phyloP scores from a whole-genome alignment of 2,329 filamentous ascomycete species.

The Rhynchosporium graminicola region DNA sequence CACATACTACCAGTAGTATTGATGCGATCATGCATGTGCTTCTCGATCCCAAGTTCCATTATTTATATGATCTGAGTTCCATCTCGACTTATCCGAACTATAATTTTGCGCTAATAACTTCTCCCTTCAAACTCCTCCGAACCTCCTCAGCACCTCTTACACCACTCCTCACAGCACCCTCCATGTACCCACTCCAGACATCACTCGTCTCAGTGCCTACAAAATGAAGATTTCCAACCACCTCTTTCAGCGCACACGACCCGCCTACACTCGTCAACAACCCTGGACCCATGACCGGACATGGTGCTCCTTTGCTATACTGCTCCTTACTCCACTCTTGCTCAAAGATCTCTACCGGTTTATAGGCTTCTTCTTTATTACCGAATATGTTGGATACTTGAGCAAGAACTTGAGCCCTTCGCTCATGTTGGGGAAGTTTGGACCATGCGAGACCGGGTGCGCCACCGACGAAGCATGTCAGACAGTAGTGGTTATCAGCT shows the following conservation, averaged over 20 bases:
- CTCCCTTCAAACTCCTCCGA: constrained; percentile 15
- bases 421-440: constrained; percentile 19
- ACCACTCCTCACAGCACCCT: constrained; percentile 50
- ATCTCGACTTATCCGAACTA: neutral
- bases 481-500: constrained; percentile 39
- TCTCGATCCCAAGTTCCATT: too few species aligned
- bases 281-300: constrained; percentile 41
- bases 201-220: constrained; percentile 51
- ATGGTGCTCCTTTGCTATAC: constrained; percentile 42
- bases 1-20: too few species aligned
- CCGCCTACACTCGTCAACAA: constrained; percentile 34
- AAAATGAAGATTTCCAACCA: constrained; percentile 49
- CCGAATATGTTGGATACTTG: constrained; percentile 19
- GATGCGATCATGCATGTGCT: too few species aligned
- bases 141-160: constrained; percentile 48
- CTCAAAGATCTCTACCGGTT: constrained; percentile 26
- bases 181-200: constrained; percentile 56
- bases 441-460: constrained; percentile 18
- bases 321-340: constrained; percentile 31
- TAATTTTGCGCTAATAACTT: constrained; percentile 8
- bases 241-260: constrained; percentile 37
- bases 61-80: too few species aligned
- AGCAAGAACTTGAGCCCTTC: constrained; percentile 15
- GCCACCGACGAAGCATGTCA: constrained; percentile 20
- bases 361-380: constrained; percentile 16